phyloP scores from a whole-genome alignment of 805 yeast genomes.

The Hyphopichia homilentoma region DNA sequence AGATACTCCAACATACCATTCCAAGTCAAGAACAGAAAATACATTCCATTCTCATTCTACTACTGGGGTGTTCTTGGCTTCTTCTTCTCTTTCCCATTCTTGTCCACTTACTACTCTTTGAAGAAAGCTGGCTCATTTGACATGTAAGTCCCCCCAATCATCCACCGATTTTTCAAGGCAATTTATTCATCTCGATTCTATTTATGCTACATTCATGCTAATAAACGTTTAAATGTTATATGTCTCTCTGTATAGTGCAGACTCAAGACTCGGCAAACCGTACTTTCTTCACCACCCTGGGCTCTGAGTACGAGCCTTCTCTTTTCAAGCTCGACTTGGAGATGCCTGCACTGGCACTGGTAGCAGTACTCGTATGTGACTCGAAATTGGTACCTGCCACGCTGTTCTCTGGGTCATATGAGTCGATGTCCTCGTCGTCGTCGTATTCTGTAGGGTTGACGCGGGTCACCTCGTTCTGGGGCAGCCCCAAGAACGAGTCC shows the following conservation, averaged over 20 bases:
- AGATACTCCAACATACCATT: constrained; percentile 91
- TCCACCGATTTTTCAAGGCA: too few species aligned
- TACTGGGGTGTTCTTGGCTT: constrained; percentile 73
- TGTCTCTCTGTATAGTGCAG: too few species aligned
- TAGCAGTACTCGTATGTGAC: neutral
- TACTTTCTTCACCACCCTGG: constrained; percentile 24
- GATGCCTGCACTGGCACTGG: neutral
- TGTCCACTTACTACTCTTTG: constrained; percentile 74
- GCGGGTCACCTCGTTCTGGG: constrained; percentile 11
- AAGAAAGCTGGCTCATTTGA: constrained; percentile 72
- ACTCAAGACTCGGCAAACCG: constrained; percentile 28
- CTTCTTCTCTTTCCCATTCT: constrained; percentile 61
- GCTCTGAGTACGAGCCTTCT: constrained; percentile 9
- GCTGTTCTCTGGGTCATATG: constrained; percentile 18
- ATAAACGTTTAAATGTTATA: too few species aligned
- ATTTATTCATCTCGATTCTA: too few species aligned
- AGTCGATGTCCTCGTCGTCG: constrained; percentile 15
- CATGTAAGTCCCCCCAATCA: too few species aligned
- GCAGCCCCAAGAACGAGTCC: constrained; percentile 11
- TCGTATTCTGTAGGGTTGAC: constrained; percentile 3
- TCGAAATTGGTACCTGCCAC: constrained; percentile 4
- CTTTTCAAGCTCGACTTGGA: constrained; percentile 23
- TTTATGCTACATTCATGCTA: neutral
- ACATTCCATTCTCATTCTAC: constrained; percentile 74
- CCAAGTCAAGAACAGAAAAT: constrained; percentile 86